Base-by-base conservation (phyloP, 1,284 basidiomycete species). In the Microbotryomycetes sp. region DNA sequence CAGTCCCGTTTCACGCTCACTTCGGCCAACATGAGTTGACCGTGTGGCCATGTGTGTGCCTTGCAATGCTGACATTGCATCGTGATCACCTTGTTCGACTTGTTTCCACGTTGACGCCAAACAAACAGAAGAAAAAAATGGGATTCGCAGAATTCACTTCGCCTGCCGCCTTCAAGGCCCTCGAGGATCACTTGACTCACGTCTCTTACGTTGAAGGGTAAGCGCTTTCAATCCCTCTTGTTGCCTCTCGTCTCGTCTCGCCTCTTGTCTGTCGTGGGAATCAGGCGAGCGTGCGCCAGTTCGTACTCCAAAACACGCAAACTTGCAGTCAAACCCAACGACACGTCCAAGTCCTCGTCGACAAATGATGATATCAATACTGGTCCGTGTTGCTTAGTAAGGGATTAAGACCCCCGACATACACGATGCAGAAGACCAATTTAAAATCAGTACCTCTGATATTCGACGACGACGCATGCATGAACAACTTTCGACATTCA, bases 331-430 rank as follows among this genome's bases (percentile, higher is more conserved):
- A 16, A n/a, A 25, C 26, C 58, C 47, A 53, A 54, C 49, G 56
- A 59, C 54, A 54, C 55, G 59, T 67, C 63, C 54, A 72, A 60
- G 49, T 60, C 28, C 16, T 56, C 57, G 25, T 51, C 47, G 70
- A 53, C 47, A 71, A 70, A 75, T 83, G 89, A 92, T 92, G 89
- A 90, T 79, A 75, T 76, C 77, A 78, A 75, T 79, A 86, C 88
- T 90, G 90, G 89, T 93, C 90, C 90, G 90, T 92, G 91, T 93
- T 93, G 91, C 90, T 85, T 88, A 94, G 89, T 72, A 63, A 60
- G 46, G 91, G 88, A 81, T 89, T 80, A 80, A 94, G 90, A 93
- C 89, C 89, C 84, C 91, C 87, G 86, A 83, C 79, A 81, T 80
- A 79, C 82, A 76, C 73, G 77, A 80, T 90, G 89, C 86, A 81